Conservation (phyloP, 2,329 filamentous ascomycete genomes). For the Fusarium multiceps region DNA sequence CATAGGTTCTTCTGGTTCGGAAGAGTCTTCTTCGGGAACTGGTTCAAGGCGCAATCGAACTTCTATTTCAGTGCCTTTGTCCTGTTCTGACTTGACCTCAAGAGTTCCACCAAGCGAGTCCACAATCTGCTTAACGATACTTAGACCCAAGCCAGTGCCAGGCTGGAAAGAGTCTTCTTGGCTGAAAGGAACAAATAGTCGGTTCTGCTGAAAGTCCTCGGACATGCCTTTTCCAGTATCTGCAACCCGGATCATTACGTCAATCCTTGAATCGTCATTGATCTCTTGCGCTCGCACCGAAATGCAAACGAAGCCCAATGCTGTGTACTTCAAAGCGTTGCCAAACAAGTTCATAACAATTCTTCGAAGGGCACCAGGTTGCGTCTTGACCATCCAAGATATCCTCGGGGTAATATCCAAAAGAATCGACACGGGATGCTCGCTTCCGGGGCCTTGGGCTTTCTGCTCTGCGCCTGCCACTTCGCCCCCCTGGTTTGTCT, state of each 20-base stretch:
- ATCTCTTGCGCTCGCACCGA: conserved; percentile 45
- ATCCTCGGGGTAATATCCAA: conserved; percentile 60
- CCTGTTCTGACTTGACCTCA: conserved; percentile 63
- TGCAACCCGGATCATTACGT: conserved; percentile 60
- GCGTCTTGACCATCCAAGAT: conserved; percentile 64
- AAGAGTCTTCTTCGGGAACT: conserved; percentile 7
- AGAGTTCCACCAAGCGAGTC: conserved; percentile 69
- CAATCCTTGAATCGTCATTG: conserved; percentile 34
- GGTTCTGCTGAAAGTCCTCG: conserved; percentile 68
- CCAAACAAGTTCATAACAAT: conserved; percentile 73
- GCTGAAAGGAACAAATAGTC: conserved; percentile 70
- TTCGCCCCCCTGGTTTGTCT: conserved; percentile 11
- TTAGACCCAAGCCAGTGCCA: conserved; percentile 71
- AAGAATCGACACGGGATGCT: conserved; percentile 58
- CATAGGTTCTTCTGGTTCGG: conserved; percentile 28
- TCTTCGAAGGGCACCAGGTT: conserved; percentile 62
- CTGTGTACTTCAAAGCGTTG: conserved; percentile 72
- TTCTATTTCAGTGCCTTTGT: conserved; percentile 65
- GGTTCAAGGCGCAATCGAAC: conserved; percentile 57
- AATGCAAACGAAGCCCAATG: conserved; percentile 61
- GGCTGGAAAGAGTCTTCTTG: conserved; percentile 71
- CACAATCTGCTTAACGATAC: conserved; percentile 71
- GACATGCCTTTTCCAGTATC: conserved; percentile 75
- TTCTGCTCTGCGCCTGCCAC: not conserved
- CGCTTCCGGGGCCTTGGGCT: conserved; percentile 28